Percentiles rank a stretch among this genome's conserved stretches.
phyloP scores from a whole-genome alignment of 176 grass and related monocot species.

The Oryza rufipogon region DNA sequence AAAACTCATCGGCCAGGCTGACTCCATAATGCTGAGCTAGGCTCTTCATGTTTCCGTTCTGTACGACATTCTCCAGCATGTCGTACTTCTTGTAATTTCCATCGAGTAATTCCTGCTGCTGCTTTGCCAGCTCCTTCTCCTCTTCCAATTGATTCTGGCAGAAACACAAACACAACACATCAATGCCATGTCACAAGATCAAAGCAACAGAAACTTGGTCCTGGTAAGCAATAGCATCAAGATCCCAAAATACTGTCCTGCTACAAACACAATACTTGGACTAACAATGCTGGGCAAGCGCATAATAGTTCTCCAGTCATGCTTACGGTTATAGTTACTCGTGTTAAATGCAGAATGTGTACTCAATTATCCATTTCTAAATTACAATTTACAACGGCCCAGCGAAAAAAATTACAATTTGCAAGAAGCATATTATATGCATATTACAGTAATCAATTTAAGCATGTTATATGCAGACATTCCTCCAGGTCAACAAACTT shows the following conservation, averaged over 20 bases:
- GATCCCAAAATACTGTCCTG: background rate
- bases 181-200: background rate
- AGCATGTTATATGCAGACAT: no score
- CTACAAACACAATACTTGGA: background rate
- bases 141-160: conserved; percentile 59
- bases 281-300: background rate
- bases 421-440: no score
- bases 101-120: conserved; percentile 52
- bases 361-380: background rate
- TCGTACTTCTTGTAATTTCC: conserved; percentile 53
- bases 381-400: no score
- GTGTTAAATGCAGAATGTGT: background rate
- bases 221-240: conserved; percentile 1
- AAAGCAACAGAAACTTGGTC: background rate
- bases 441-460: no score
- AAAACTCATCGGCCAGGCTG: conserved; percentile 31
- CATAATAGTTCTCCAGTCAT: background rate
- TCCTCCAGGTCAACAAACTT: no score
- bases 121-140: conserved; percentile 54
- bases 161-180: background rate
- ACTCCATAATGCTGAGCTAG: conserved; percentile 53
- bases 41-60: conserved; percentile 32
- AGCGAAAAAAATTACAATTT: no score
- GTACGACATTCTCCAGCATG: conserved; percentile 47
- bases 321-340: background rate